Conservation (phyloP, 495 filamentous ascomycete species). For the Lasiosphaeria ovina region DNA sequence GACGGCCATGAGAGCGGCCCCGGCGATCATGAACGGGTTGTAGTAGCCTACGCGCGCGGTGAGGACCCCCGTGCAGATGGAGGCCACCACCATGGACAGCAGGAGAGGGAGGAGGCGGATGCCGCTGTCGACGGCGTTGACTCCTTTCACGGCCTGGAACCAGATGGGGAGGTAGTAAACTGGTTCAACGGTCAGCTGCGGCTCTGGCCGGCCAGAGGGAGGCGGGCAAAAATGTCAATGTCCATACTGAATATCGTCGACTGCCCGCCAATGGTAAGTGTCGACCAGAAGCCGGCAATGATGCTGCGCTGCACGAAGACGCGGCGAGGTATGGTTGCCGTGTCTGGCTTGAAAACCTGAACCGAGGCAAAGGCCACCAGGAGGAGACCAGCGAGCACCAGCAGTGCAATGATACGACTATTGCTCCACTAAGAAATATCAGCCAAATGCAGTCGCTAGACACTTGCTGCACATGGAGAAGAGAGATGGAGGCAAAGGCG, state of each 20-base stretch:
- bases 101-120: conserved; percentile 48
- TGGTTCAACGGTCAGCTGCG: background rate
- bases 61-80: conserved; percentile 40
- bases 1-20: conserved; percentile 54
- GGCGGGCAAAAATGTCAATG: background rate
- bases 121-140: conserved; percentile 46
- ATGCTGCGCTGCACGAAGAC: conserved; percentile 68
- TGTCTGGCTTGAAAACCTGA: conserved; percentile 55
- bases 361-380: conserved; percentile 43
- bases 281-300: conserved; percentile 38
- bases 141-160: conserved; percentile 60
- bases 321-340: conserved; percentile 66
- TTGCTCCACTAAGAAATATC: conserved; percentile 54
- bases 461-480: background rate
- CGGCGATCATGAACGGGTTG: conserved; percentile 61
- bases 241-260: conserved; percentile 47
- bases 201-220: background rate
- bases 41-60: conserved; percentile 57
- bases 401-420: conserved; percentile 40
- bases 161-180: conserved; percentile 60
- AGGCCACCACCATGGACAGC: conserved; percentile 31
- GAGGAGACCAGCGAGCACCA: conserved; percentile 43
- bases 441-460: background rate
- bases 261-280: conserved; percentile 32
- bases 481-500: background rate